phyloP scores from a whole-genome alignment of 2,329 filamentous ascomycete genomes.

The Ambrosiella cleistominuta region DNA sequence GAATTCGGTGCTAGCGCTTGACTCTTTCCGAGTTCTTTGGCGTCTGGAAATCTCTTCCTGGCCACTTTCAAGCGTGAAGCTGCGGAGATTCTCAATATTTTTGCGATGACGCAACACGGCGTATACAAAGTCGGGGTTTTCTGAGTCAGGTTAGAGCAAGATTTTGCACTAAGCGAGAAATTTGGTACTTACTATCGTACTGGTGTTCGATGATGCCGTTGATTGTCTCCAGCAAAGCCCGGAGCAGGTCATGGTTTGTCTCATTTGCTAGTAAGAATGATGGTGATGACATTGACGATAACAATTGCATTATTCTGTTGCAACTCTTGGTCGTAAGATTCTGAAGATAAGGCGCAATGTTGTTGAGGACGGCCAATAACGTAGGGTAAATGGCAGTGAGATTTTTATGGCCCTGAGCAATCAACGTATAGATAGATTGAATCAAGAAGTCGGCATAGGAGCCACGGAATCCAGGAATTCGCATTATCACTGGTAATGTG shows the following conservation, averaged over 20 bases:
- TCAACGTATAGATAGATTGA: conserved; percentile 83
- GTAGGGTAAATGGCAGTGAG: conserved; percentile 85
- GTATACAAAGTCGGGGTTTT: conserved; percentile 68
- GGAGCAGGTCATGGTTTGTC: conserved; percentile 65
- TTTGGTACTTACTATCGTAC: conserved; percentile 45
- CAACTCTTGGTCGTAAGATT: conserved; percentile 57
- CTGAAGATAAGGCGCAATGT: conserved; percentile 71
- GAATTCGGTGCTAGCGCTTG: conserved; percentile 30
- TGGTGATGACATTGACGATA: conserved; percentile 81
- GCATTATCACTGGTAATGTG: conserved; percentile 63
- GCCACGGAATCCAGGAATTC: conserved; percentile 68
- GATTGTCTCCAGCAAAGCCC: conserved; percentile 71
- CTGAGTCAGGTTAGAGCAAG: conserved; percentile 23
- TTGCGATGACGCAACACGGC: conserved; percentile 63
- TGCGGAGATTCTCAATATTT: conserved; percentile 66
- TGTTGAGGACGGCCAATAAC: conserved; percentile 80
- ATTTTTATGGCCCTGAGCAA: conserved; percentile 78
- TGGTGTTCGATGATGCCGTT: conserved; percentile 84
- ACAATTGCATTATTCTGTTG: conserved; percentile 71
- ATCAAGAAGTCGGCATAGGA: conserved; percentile 90
- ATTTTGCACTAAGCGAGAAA: background rate
- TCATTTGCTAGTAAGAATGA: conserved; percentile 87
- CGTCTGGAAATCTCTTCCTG: conserved; percentile 79
- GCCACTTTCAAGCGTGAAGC: conserved; percentile 81
- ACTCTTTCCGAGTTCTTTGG: conserved; percentile 52